Base-by-base conservation (phyloP, 1,139 yeast species). In the Sugiyamaella xylanicola region DNA sequence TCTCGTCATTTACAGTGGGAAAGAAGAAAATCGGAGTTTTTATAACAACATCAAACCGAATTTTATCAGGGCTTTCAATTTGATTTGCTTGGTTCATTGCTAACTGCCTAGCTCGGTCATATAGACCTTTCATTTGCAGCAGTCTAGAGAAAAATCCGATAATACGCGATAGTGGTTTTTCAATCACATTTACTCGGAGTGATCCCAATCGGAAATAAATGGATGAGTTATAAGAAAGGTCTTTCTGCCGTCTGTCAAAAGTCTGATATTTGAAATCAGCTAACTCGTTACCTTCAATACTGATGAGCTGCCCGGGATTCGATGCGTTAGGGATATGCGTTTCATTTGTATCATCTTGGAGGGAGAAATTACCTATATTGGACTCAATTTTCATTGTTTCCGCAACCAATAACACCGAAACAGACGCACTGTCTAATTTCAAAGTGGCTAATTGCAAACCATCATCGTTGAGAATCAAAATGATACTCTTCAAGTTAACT, bases 261-360 rank as follows among this genome's bases (percentile, higher is more conserved):
- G 97, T 88, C 66, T 90, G 95, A 68, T 92, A 93, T 2, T 80
- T 77, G 63, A 93, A 80, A 66, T 90, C 96, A 0, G 95, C 96
- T 55, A 92, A 75, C 59, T 89, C 87, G 58, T 84, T 81, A 4
- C 93, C 97, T 65, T 89, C 91, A 68, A 93, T 90, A 56, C 85
- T 82, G 36, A 93, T 79, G 39, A 93, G 75, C 59, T 84, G 82
- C 1, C 84, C 78, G 0, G 85, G 74, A 0, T 86, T 88, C 55
- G 83, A 82, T 63, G 85, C 82, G 2, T 85, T 76, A 59, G 88
- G 95, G 71, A 39, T 20, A 2, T 20, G 17, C 15, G 19, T 21
- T 56, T 83, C 83, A 63, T 85, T 82, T 2, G 85, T 76, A 60
- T 89, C 95, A 71, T 92, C 97, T 54, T 81, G 83, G 19, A 95